Evolutionary conservation across 345 rosid genomes (phyloP), one percentile per base, ranked within the genome.

Genomic region (Reutealis trisperma): DNA sequence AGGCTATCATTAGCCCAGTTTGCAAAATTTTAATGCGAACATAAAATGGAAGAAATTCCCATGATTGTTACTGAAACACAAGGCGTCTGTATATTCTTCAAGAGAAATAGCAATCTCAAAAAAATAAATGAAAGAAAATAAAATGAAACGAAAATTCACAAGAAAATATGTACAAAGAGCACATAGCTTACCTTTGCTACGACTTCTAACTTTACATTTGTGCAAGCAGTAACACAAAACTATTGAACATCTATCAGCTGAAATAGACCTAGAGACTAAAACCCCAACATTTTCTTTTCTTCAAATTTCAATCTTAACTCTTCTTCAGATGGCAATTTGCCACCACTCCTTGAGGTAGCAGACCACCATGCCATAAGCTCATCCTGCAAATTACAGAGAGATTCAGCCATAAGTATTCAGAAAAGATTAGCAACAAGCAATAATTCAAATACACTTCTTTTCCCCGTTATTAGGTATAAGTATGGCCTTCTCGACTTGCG

Each of bases 301-400:
- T 85, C 75, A 14, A 87, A 75, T 84, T 92, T 93, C 75, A 54
- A 58, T 76, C 79, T 82, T 62, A 93, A 79, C 34, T 88, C 91
- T 73, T 95, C 90, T 73, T 85, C 87, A 0, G 89, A 81, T 11
- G 91, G 98, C 57, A 82, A 60, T 70, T 78, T 76, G 13, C 78
- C 79, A 6, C 88, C 87, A 8, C 67, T 73, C 79, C 58, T 85
- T 8, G 52, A 44, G 18, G 81, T 81, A 6, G 77, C 83, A 4
- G 32, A 45, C 91, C 93, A 89, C 97, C 99, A 95, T n/a, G 87
- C 88, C 77, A 79, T 84, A n/a, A 95, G 86, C 88, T 95, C 98
- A 22, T 93, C 94, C 98, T 91, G 85, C 79, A 66, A 74, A 51
- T 79, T 67, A 42, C 65, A 22, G 55, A 41, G 14, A 7, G 72